phyloP scores from a whole-genome alignment of 371 early-diverging fungal species.

The Mortierella sp. region DNA sequence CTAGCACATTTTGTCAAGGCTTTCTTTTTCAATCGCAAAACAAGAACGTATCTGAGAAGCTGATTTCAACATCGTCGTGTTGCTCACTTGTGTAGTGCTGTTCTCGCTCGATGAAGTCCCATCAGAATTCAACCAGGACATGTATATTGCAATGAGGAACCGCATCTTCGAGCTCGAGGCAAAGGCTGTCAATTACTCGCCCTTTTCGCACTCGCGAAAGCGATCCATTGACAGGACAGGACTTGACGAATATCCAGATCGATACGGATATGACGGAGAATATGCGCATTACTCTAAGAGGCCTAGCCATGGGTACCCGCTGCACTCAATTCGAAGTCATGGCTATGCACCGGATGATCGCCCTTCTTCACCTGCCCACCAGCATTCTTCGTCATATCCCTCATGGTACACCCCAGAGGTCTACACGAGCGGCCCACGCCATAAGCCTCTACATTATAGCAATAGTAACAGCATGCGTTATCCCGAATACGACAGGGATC shows the following conservation, averaged over 20 bases:
- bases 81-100: conserved; percentile 22
- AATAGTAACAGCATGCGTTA: conserved; percentile 6
- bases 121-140: conserved; percentile 41
- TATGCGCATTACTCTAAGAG: conserved; percentile 24
- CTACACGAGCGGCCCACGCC: conserved; percentile 17
- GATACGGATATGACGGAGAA: conserved; percentile 11
- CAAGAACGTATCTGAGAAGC: no score
- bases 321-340: background rate
- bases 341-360: background rate
- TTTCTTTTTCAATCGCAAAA: no score
- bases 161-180: conserved; percentile 53
- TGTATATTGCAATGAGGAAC: conserved; percentile 55
- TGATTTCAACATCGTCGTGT: no score
- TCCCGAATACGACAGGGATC: background rate
- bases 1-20: no score
- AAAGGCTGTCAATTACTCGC: conserved; percentile 45
- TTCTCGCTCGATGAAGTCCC: conserved; percentile 54
- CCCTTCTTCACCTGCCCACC: conserved; percentile 7
- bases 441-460: conserved; percentile 8
- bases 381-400: conserved; percentile 41
- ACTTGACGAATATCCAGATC: conserved; percentile 24
- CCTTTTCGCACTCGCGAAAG: conserved; percentile 43
- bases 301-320: conserved; percentile 9
- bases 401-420: conserved; percentile 52
- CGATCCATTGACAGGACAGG: conserved; percentile 31